These are phyloP conservation scores for Lipomyces kockii DNA, from an alignment of 805 yeast genomes.

Conservation along the genomic window DNA sequence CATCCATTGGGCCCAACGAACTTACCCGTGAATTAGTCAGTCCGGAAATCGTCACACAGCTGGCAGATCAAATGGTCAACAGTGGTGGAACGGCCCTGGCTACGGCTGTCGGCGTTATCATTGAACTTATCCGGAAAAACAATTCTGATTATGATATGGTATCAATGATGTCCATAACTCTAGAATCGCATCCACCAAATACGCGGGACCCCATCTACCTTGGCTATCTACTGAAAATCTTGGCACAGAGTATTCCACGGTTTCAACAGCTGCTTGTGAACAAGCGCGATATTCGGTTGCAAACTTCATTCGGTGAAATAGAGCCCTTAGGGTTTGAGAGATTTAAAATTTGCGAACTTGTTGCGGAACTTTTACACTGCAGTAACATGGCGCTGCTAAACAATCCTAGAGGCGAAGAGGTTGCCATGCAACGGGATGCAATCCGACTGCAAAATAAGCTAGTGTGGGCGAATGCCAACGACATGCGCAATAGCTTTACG, in stretches of 20 bases:
- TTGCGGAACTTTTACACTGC: constrained; percentile 94
- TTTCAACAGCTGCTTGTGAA: constrained; percentile 65
- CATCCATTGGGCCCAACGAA: constrained; percentile 95
- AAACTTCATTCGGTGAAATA: constrained; percentile 67
- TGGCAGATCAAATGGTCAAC: constrained; percentile 81
- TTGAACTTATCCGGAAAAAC: constrained; percentile 92
- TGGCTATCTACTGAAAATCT: constrained; percentile 80
- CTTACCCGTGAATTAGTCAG: constrained; percentile 89
- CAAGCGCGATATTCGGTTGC: constrained; percentile 46
- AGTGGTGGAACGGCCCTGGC: constrained; percentile 79
- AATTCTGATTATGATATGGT: constrained; percentile 93
- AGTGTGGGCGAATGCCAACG: background rate
- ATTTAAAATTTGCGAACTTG: constrained; percentile 85
- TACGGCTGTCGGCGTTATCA: constrained; percentile 92
- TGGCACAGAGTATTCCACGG: constrained; percentile 72
- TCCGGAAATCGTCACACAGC: constrained; percentile 63
- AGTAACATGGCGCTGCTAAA: constrained; percentile 95
- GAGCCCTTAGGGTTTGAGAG: constrained; percentile 88
- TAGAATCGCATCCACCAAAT: constrained; percentile 90
- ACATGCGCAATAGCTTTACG: constrained; percentile 6
- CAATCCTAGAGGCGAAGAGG: constrained; percentile 69
- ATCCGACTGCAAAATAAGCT: constrained; percentile 53
- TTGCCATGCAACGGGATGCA: constrained; percentile 69
- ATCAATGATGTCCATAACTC: constrained; percentile 78
- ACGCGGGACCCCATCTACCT: constrained; percentile 91